These are phyloP conservation scores for Marsdenia floribunda DNA, from an alignment of 257 asterid genomes.

Conservation along the genomic window DNA sequence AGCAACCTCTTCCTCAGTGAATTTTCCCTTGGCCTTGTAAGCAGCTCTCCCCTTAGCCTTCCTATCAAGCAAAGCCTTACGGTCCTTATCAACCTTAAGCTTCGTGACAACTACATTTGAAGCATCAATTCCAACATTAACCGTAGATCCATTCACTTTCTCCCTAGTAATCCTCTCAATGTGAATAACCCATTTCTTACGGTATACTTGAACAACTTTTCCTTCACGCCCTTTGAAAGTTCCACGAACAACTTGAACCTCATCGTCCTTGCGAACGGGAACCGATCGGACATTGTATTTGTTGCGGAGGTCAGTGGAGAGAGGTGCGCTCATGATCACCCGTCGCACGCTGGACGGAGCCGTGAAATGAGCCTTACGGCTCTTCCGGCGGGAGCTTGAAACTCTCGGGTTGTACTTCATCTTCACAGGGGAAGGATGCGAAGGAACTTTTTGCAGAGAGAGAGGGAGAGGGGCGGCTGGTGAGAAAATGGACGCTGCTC, in stretches of 20 bases:
- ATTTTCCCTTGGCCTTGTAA: conserved; percentile 29
- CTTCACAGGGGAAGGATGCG: conserved; percentile 11
- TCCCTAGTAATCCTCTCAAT: conserved; percentile 27
- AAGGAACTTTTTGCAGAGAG: not conserved
- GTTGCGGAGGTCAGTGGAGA: conserved; percentile 50
- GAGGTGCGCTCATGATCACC: conserved; percentile 65
- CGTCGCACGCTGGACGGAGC: conserved; percentile 76
- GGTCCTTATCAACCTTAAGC: conserved; percentile 29
- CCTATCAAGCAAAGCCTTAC: conserved; percentile 23
- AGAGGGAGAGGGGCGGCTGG: not conserved
- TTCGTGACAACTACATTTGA: conserved; percentile 22
- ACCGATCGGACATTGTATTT: conserved; percentile 63
- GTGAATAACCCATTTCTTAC: conserved; percentile 20
- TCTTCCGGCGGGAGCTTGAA: conserved; percentile 67
- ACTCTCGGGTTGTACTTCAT: conserved; percentile 76
- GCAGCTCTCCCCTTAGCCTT: conserved; percentile 30
- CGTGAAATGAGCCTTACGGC: conserved; percentile 72
- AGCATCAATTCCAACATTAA: conserved; percentile 17
- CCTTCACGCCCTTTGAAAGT: conserved; percentile 36
- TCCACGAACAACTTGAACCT: conserved; percentile 33
- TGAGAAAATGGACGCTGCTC: not conserved
- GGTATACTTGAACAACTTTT: conserved; percentile 25
- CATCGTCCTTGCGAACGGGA: conserved; percentile 34
- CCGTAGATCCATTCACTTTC: conserved; percentile 26
- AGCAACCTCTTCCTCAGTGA: conserved; percentile 23